Evolutionary conservation across 768 basidiomycete species (phyloP), one percentile per base, ranked within the genome.

Genomic region (Agaricus subrufescens): DNA sequence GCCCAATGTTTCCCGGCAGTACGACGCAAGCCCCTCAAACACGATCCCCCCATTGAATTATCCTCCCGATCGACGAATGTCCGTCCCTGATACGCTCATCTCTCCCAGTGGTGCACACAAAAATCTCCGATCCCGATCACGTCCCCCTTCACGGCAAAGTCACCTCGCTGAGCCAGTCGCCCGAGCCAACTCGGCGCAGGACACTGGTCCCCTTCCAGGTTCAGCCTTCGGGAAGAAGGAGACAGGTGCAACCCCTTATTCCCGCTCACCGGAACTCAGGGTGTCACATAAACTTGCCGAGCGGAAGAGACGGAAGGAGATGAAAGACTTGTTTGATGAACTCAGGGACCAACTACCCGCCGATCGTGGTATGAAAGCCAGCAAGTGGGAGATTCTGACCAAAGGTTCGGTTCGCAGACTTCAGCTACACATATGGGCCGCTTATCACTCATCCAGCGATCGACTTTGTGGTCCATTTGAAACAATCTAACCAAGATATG

Each of bases 321-420:
- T 99, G 97, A 97, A 97, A 68, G 95, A 98, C 58, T 70, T 99
- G 44, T 98, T 98, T 66, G 97, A 99, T 63, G 97, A 99, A 69
- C 73, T 99, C 60, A 82, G 94, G 56, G 95, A 97, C 69, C 85
- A 91, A 64, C 75, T 99, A 26, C 97, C 97, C 1, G 87, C 88
- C 50, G 94, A 94, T 74, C 83, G 89, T 51, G 94, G 89, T 43
- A 91, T 94, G 86, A 98, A 98, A 67, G 89, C 93, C 19, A 94
- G 91, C 74, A 99, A 99, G 74, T 98, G 96, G 97, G 97, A 99
- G 75, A 98, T 98, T 59, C 73, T 99, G 34, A 95, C 87, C 72
- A 96, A 97, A 85, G 91, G 95, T 91, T 61, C 60, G 79, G 68
- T 26, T 40, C 40, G 12, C 25, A 49, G n/a, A 50, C 25, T 19